Base-by-base conservation (phyloP, 2,329 filamentous ascomycete species). In the Leptographium wingfieldii region DNA sequence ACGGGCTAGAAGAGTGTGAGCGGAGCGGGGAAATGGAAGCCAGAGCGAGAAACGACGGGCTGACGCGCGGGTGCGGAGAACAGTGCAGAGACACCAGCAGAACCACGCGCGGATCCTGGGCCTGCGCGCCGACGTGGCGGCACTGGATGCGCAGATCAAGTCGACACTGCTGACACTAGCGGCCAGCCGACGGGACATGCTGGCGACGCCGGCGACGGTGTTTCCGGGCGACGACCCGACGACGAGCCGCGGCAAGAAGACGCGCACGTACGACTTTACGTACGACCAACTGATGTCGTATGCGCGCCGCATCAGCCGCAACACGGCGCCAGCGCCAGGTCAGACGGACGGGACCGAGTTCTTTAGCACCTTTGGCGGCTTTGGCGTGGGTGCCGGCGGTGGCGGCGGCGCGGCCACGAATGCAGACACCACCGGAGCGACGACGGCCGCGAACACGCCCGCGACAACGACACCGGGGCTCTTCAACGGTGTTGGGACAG, bases 251-350 rank as follows among this genome's bases (percentile, higher is more conserved):
- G 77, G 2, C 38, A 40, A 46, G 27, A 40, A 59, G 31, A 62
- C 62, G 11, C 46, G 58, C 2, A 79, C 76, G 68, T 77, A 80
- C 65, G 72, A 77, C 11, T 80, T 94, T 56, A 80, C 80, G 3
- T 89, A 90, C 68, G 79, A 84, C 53, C 86, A 92, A 65, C 81
- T 95, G 0, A 83, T 95, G 27, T 80, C 77, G 63, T 94, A 90
- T 69, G 90, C 89, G 27, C 86, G 86, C 52, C 84, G 86, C 64
- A 94, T 95, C 68, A 87, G 85, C 70, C 87, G 85, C 69, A 90
- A 86, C 64, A 92, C 90, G 0, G 79, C 90, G 14, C 88, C 90
- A 0, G 85, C 85, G 0, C 82, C 82, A 0, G 74, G 75, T 55
- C 74, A 76, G 56, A 71, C 76, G 14, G 77, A 78, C 63, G 69